A percentile compares a stretch with the other conserved stretches of the same genome.
Conservation (phyloP, 2,329 filamentous ascomycete species). For the Talaromyces verruculosus region DNA sequence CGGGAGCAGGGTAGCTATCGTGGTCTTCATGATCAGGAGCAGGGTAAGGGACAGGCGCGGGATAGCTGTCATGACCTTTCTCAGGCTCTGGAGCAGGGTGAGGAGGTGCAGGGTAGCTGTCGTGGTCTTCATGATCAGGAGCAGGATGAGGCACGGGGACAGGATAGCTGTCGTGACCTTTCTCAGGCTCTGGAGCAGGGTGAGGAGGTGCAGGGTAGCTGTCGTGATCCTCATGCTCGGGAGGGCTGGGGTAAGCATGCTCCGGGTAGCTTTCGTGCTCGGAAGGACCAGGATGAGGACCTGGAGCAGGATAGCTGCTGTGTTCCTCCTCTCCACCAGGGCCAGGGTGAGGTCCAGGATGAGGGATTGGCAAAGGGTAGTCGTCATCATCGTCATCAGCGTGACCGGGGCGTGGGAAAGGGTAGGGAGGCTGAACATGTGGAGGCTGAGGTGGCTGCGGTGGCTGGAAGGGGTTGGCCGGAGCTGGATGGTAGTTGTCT, state of each 20-base stretch:
- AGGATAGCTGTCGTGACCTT: background rate
- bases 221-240: background rate
- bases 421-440: background rate
- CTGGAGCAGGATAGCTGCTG: background rate
- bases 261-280: background rate
- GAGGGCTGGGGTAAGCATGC: background rate
- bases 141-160: background rate
- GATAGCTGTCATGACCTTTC: background rate
- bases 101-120: background rate
- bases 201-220: background rate
- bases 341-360: background rate
- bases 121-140: background rate
- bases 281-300: background rate
- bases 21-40: background rate
- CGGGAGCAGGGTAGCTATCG: background rate
- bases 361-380: background rate
- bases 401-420: background rate
- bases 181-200: background rate
- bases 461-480: background rate
- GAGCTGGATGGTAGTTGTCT: background rate
- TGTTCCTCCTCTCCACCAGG: background rate
- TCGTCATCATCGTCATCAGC: background rate
- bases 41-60: background rate
- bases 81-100: background rate
- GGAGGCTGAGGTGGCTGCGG: conserved; percentile 8